Percentiles rank a stretch among this genome's conserved stretches.
phyloP scores from a whole-genome alignment of 2,329 filamentous ascomycete genomes.

The Corynespora cassiicola region DNA sequence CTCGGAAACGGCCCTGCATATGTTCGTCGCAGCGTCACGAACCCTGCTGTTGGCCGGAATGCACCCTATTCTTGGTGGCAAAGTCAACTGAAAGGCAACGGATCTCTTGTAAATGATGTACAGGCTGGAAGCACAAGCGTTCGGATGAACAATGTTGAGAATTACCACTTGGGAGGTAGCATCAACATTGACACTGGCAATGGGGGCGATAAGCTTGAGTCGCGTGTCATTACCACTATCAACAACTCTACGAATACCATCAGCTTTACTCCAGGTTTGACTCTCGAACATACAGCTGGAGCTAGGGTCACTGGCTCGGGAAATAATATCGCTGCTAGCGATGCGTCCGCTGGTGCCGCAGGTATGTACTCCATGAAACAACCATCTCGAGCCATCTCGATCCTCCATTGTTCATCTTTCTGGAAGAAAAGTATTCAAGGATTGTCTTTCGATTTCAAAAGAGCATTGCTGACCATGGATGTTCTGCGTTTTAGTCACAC shows the following conservation, averaged over 20 bases:
- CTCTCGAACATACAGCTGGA: neutral
- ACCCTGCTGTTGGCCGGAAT: conserved; percentile 2
- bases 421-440: too few relatives aligned
- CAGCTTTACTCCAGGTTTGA: too few relatives aligned
- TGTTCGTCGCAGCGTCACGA: conserved; percentile 1
- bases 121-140: conserved; percentile 1
- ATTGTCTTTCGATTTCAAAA: too few relatives aligned
- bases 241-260: conserved; percentile 4
- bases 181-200: conserved; percentile 4
- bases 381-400: too few relatives aligned
- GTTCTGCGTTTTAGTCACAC: neutral
- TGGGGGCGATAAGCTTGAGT: conserved; percentile 4
- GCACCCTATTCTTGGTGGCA: conserved; percentile 4
- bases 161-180: conserved; percentile 2
- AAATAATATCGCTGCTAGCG: conserved; percentile 1
- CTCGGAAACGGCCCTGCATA: conserved; percentile 3
- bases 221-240: conserved; percentile 1
- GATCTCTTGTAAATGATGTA: neutral
- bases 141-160: neutral
- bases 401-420: too few relatives aligned
- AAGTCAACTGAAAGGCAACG: conserved; percentile 4
- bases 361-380: neutral
- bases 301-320: conserved; percentile 2
- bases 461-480: neutral
- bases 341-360: conserved; percentile 3